Conservation (phyloP, 1,139 yeast genomes). For the Kurtzmaniella quercitrusa region DNA sequence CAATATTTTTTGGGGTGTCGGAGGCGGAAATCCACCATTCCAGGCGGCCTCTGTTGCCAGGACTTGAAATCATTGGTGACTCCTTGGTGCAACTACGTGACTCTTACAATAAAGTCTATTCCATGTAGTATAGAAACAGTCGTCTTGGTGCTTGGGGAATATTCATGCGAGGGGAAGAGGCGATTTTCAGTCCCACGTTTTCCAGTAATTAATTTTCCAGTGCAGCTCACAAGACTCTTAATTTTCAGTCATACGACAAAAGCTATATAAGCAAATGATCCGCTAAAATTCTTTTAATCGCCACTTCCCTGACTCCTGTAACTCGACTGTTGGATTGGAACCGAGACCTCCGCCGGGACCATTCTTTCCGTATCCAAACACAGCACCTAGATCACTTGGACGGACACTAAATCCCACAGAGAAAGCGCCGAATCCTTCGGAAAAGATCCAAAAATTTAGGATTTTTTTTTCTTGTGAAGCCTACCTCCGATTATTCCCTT, state of each 20-base stretch:
- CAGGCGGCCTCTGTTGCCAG: no score
- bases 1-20: neutral
- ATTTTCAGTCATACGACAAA: neutral
- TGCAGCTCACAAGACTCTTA: slow-evolving; percentile 5
- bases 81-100: no score
- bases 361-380: slow-evolving; percentile 2
- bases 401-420: neutral
- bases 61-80: no score
- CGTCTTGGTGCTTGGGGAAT: no score
- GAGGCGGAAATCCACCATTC: no score
- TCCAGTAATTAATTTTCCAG: slow-evolving; percentile 3
- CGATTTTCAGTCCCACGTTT: slow-evolving; percentile 2
- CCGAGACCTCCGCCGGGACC: no score
- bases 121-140: no score
- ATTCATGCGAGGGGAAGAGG: neutral
- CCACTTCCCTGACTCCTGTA: no score
- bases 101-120: no score
- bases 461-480: neutral
- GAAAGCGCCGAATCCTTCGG: slow-evolving; percentile 1
- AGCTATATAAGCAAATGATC: no score
- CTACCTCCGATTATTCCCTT: slow-evolving; percentile 1
- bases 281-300: neutral
- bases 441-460: neutral
- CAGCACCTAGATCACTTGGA: slow-evolving; percentile 2
- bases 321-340: no score